Evolutionary conservation across 140 eudicot genomes (phyloP).

Genomic region (Erigeron philadelphicus): DNA sequence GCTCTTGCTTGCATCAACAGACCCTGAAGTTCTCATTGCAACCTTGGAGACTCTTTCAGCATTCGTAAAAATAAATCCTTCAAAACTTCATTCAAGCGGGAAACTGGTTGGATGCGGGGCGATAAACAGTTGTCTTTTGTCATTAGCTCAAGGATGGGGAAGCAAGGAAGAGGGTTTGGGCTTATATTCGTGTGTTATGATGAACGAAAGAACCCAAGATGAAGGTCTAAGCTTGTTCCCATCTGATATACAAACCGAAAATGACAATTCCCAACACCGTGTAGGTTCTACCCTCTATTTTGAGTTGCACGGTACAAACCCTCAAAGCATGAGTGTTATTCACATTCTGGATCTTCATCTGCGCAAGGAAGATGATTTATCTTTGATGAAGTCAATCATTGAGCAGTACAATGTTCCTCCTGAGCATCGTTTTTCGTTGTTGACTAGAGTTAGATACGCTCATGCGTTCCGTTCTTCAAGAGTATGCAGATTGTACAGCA

Average conservation of each 20-base stretch:
- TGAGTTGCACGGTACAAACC: slow-evolving; percentile 63
- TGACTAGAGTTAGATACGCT: slow-evolving; percentile 89
- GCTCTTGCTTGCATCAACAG: slow-evolving; percentile 96
- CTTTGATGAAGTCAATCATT: slow-evolving; percentile 62
- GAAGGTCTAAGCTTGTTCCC: slow-evolving; percentile 72
- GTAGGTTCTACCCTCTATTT: slow-evolving; percentile 87
- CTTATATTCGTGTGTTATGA: slow-evolving; percentile 66
- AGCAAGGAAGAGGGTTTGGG: slow-evolving; percentile 99
- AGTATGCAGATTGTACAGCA: slow-evolving; percentile 83
- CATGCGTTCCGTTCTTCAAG: slow-evolving; percentile 78
- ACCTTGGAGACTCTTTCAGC: slow-evolving; percentile 82
- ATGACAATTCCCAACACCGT: slow-evolving; percentile 62
- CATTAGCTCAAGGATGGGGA: slow-evolving; percentile 99
- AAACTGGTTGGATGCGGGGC: slow-evolving; percentile 80
- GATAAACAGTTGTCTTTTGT: slow-evolving; percentile 72
- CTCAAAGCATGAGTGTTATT: slow-evolving; percentile 54
- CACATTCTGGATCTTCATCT: slow-evolving; percentile 71
- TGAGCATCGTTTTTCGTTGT: slow-evolving; percentile 77
- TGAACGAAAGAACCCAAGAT: slow-evolving; percentile 71
- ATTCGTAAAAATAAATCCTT: slow-evolving; percentile 79
- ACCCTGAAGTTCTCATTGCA: slow-evolving; percentile 83
- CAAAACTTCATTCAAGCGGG: slow-evolving; percentile 87
- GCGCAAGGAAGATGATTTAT: slow-evolving; percentile 73
- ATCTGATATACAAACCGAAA: slow-evolving; percentile 56
- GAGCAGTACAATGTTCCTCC: slow-evolving; percentile 66